Percentiles rank a stretch among this genome's conserved stretches.
Evolutionary conservation across 2,329 filamentous ascomycete species (phyloP).

Genomic region (Claviceps digitariae): DNA sequence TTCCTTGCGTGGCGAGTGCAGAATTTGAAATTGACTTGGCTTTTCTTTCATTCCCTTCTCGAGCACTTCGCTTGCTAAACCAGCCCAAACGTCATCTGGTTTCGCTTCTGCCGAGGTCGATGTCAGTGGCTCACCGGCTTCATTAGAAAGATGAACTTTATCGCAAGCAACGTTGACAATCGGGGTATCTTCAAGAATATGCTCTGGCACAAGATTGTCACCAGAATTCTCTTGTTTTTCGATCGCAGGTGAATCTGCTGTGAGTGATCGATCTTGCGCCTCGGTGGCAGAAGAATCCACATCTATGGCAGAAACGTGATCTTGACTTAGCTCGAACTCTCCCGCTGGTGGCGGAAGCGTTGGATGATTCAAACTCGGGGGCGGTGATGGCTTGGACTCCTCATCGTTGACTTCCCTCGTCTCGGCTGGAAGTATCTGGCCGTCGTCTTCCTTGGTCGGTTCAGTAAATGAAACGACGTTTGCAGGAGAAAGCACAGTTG

Average conservation of each 20-base stretch:
- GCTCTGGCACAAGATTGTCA: not conserved
- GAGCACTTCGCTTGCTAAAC: constrained; percentile 10
- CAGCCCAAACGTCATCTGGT: not conserved
- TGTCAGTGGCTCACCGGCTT: not conserved
- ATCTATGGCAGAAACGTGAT: not conserved
- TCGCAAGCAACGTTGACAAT: too few relatives aligned
- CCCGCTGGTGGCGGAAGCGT: not conserved
- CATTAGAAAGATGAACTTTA: not conserved
- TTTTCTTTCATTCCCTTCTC: constrained; percentile 18
- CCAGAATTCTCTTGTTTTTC: not conserved
- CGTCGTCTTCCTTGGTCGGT: constrained; percentile 6
- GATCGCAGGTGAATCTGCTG: not conserved
- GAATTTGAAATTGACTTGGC: constrained; percentile 9
- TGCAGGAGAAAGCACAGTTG: not conserved
- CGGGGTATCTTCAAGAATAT: constrained; percentile 7
- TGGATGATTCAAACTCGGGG: not conserved
- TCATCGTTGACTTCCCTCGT: constrained; percentile 25
- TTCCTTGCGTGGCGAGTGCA: constrained; percentile 1
- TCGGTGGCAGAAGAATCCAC: not conserved
- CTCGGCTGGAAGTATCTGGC: constrained; percentile 8
- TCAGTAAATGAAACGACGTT: not conserved
- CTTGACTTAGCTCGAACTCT: not conserved
- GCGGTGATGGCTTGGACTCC: constrained; percentile 9
- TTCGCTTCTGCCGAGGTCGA: constrained; percentile 15
- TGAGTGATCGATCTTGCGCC: not conserved